These are phyloP conservation scores for Patellaria atrata DNA, from an alignment of 495 filamentous ascomycete genomes.

Conservation along the genomic window DNA sequence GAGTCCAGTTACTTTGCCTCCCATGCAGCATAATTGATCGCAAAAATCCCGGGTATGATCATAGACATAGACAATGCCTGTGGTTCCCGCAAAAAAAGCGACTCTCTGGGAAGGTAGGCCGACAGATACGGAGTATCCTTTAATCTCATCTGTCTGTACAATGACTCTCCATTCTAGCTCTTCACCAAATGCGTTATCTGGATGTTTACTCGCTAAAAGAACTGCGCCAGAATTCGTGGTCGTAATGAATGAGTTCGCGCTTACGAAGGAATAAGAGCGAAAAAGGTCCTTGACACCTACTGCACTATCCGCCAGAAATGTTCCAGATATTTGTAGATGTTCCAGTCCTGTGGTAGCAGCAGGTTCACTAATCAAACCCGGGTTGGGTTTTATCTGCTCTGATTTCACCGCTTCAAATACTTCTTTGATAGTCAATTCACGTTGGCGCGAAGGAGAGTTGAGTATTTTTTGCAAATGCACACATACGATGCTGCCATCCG, in stretches of 20 bases:
- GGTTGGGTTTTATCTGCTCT: too few species aligned
- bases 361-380: too few species aligned
- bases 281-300: too few species aligned
- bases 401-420: too few species aligned
- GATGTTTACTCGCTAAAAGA: too few species aligned
- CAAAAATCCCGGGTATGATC: background rate
- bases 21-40: constrained; percentile 3
- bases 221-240: constrained; percentile 18
- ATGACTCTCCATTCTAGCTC: too few species aligned
- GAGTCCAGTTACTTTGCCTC: constrained; percentile 40
- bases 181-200: too few species aligned
- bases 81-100: constrained; percentile 14
- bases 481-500: constrained; percentile 51
- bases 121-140: constrained; percentile 14
- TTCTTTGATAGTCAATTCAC: too few species aligned
- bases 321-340: constrained; percentile 13
- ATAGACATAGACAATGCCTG: constrained; percentile 12
- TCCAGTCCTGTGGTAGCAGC: too few species aligned
- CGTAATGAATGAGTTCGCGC: constrained; percentile 8
- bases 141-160: constrained; percentile 5
- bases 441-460: too few species aligned
- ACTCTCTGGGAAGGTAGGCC: background rate
- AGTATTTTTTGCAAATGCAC: too few species aligned
- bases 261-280: constrained; percentile 18
- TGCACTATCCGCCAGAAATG: too few species aligned